A percentile compares a stretch with the other conserved stretches of the same genome.
phyloP scores from a whole-genome alignment of 1,139 yeast species.

The Yamadazyma membranifaciens region DNA sequence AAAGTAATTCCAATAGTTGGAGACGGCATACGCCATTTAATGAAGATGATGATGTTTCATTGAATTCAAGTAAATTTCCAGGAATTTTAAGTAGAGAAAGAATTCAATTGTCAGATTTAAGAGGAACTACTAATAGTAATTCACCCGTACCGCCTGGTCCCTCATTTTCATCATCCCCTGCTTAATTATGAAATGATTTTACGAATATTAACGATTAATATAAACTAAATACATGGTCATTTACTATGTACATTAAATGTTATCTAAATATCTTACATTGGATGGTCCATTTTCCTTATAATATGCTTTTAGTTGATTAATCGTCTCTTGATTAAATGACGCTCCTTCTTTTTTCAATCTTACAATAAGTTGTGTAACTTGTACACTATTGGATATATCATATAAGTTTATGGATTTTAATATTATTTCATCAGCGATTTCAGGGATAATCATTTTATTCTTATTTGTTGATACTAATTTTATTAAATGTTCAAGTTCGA shows the following conservation, averaged over 20 bases:
- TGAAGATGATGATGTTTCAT: conserved; percentile 18
- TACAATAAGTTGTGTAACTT: conserved; percentile 9
- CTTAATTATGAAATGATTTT: neutral
- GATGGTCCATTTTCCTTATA: neutral
- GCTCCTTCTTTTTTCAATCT: conserved; percentile 7
- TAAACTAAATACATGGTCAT: neutral
- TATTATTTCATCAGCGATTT: conserved; percentile 15
- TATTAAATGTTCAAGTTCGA: conserved; percentile 34
- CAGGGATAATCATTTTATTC: conserved; percentile 13
- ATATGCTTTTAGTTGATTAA: neutral
- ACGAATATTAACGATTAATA: conserved; percentile 1
- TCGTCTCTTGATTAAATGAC: neutral
- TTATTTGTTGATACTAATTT: conserved; percentile 17
- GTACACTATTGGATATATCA: no score
- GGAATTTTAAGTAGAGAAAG: conserved; percentile 12
- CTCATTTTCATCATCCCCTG: neutral
- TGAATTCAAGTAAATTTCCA: conserved; percentile 16
- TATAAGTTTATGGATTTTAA: conserved; percentile 13
- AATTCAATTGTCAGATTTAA: conserved; percentile 11
- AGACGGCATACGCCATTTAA: conserved; percentile 21
- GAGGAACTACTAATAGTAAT: conserved; percentile 5
- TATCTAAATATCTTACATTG: conserved; percentile 6
- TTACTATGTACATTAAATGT: conserved; percentile 6
- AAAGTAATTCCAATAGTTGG: conserved; percentile 20
- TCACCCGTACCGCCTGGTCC: neutral